Base-by-base conservation (phyloP, 208 protist genomes). In the Leishmania martiniquensis region DNA sequence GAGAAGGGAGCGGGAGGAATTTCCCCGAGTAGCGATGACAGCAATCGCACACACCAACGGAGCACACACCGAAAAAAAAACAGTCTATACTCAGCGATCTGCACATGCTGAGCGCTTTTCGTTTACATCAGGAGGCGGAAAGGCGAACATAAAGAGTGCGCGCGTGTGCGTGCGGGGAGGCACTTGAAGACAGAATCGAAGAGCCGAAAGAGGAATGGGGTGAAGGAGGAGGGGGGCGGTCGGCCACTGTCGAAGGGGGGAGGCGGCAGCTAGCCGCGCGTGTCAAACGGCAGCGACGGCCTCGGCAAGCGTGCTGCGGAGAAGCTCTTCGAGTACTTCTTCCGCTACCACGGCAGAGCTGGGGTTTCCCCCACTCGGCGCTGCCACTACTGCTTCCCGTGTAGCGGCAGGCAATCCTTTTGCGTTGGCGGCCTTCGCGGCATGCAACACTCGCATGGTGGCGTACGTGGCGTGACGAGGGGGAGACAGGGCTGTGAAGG, bases 271-370 rank as follows among this genome's bases (percentile, higher is more conserved):
- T 0, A 22, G 20, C 13, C 63, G 39, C 37, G 22, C 22, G 37
- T 2, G 10, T 34, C 57, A 83, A 52, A 71, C 72, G 0, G 75
- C 52, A 4, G 63, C 57, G 55, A 85, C 57, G 22, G 66, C 63
- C 5, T 87, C 78, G 37, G 57, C 75, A 5, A 91, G 12, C 1
- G 85, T 37, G 22, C 76, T 76, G 25, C 87, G 82, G 42, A 96
- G 80, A 15, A 89, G 77, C 42, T 93, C 90, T 66, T 96, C 92
- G 54, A 96, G 37, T 15, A 82, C 67, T 4, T 63, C 67, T 29
- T 78, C 77, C 15, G 72, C 52, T 39, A 70, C 55, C 45, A 76
- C 62, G 37, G 69, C 73, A 22, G n/a, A 55, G 67, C 67, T 72
- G 45, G 10, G 39, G 63, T 44, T 42, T 44, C 42, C 49, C 20